Base-by-base conservation (phyloP, 371 early-diverging fungal genomes). In the Lichtheimia ornata region DNA sequence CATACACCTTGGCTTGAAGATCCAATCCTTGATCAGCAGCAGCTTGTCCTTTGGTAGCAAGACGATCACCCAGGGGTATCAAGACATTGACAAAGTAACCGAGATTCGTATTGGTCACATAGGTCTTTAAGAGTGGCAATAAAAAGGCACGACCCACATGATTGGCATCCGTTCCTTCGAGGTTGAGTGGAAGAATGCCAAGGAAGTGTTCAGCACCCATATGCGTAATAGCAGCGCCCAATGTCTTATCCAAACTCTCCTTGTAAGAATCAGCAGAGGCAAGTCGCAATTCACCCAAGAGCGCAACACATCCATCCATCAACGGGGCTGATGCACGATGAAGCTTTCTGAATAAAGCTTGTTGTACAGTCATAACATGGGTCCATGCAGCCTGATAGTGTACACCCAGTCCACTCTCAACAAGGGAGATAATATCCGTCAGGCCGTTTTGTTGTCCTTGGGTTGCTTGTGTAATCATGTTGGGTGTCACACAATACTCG, bases 1-100 rank as follows among this genome's bases (percentile, higher is more conserved):
- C 91, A 68, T 91, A 95, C 43, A 98, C 85, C 76, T 97, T 97
- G 62, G 93, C 90, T 81, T 94, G 93, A 63, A 93, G 81, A 25
- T 77, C 85, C 20, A 85, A 76, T 47, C 86, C 89, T 50, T 86
- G 77, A 25, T 79, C 76, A 53, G 80, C 75, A 60, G 90, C 89
- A 22, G 70, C 77, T 27, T 81, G 82, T 22, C 85, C 83, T 65
- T 87, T 88, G 24, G 81, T 76, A n/a, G 83, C 76, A 22, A 97
- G 81, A 24, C 87, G 83, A 52, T 92, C 88, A 15, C 89, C 91
- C 30, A 97, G 70, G 5, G 96, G 96, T 50, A 85, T 83, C 44
- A 96, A 66, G 0, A 75, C 79, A 51, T 79, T 67, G 28, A 83
- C 79, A 76, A 94, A 96, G 67, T 86, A 96, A 18, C 69, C 68